phyloP scores from a whole-genome alignment of 2,329 filamentous ascomycete genomes.

The Cercospora sp. region DNA sequence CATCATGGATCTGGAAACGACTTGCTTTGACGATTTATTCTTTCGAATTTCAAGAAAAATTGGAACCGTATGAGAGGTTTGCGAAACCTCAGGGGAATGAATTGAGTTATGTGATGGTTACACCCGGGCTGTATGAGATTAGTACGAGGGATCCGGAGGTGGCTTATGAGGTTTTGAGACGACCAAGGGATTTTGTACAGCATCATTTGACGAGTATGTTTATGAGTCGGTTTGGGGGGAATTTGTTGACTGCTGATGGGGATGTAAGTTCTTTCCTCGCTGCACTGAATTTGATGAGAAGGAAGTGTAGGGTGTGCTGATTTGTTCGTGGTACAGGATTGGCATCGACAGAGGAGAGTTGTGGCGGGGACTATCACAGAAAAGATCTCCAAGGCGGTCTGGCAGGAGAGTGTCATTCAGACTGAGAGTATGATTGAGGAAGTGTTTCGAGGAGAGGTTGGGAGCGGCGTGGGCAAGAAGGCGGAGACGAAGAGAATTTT shows the following conservation, averaged over 20 bases:
- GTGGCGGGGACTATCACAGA: conserved; percentile 39
- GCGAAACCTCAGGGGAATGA: conserved; percentile 21
- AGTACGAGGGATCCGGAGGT: conserved; percentile 32
- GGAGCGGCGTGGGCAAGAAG: not conserved
- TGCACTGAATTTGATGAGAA: not conserved
- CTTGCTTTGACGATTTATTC: conserved; percentile 31
- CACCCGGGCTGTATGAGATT: conserved; percentile 29
- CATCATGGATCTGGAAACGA: conserved; percentile 25
- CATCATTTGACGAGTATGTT: conserved; percentile 26
- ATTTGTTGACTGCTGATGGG: conserved; percentile 31
- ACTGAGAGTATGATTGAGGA: conserved; percentile 34
- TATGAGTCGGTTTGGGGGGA: conserved; percentile 32
- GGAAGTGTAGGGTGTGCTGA: no score
- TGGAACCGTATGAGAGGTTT: conserved; percentile 22
- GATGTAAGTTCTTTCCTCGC: conserved; percentile 14
- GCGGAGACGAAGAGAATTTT: conserved; percentile 31
- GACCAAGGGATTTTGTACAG: conserved; percentile 31
- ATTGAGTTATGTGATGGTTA: conserved; percentile 29
- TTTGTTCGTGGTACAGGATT: conserved; percentile 9
- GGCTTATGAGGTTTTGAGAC: conserved; percentile 26
- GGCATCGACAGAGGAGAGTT: conserved; percentile 38
- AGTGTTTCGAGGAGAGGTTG: conserved; percentile 13
- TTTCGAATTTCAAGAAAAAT: conserved; percentile 33
- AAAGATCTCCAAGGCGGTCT: conserved; percentile 37
- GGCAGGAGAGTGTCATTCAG: conserved; percentile 34